Conservation (phyloP, 2,329 filamentous ascomycete genomes). For the Fusarium burgessii region DNA sequence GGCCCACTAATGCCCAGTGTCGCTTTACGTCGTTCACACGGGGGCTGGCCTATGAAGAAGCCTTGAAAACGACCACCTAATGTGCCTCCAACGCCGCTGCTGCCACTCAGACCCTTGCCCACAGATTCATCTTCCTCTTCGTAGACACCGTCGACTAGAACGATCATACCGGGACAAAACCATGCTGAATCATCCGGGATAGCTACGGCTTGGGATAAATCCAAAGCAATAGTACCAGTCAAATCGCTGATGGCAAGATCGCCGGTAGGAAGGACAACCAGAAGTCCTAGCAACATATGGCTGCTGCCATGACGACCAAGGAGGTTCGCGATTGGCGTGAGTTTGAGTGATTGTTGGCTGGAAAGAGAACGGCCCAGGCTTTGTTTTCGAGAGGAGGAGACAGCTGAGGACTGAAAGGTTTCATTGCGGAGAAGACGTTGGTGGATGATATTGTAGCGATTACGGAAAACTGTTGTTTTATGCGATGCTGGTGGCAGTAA, state of each 20-base stretch:
- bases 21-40: conserved; percentile 84
- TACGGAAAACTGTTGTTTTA: conserved; percentile 87
- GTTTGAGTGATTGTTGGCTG: conserved; percentile 79
- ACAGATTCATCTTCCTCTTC: conserved; percentile 86
- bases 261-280: conserved; percentile 84
- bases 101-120: conserved; percentile 78
- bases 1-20: conserved; percentile 78
- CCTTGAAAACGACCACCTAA: conserved; percentile 93
- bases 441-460: conserved; percentile 91
- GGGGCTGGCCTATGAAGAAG: conserved; percentile 91
- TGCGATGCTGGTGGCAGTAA: conserved; percentile 81
- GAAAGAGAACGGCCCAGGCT: conserved; percentile 71
- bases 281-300: conserved; percentile 87
- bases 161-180: conserved; percentile 96
- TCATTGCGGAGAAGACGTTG: conserved; percentile 93
- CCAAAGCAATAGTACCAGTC: conserved; percentile 87
- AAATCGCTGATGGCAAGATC: conserved; percentile 85
- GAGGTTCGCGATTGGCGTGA: conserved; percentile 84
- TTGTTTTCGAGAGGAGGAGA: conserved; percentile 69
- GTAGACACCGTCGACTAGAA: conserved; percentile 95
- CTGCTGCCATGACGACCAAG: conserved; percentile 84
- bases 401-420: conserved; percentile 85
- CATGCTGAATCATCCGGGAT: conserved; percentile 89
- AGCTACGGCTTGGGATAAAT: conserved; percentile 82
- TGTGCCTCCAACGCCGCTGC: conserved; percentile 85